Evolutionary conservation across 2,329 filamentous ascomycete genomes (phyloP).

Genomic region (Fusarium sp.): DNA sequence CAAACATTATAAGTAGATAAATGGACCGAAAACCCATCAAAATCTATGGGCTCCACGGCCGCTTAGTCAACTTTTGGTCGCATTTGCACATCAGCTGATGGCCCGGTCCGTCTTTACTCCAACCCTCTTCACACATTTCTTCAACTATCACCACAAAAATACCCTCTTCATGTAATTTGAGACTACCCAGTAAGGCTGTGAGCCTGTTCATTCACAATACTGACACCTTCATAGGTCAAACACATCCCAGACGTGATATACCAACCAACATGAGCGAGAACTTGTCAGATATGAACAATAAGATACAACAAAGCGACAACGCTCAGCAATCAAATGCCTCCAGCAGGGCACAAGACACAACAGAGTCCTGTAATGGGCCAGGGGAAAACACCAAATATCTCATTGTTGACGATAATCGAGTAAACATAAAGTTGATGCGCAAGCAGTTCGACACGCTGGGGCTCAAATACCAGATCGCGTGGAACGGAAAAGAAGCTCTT

Average conservation of each 20-base stretch:
- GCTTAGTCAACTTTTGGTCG: slow-evolving; percentile 4
- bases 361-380: rapidly evolving
- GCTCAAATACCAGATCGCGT: not conserved
- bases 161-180: no score
- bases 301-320: not conserved
- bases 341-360: rapidly evolving
- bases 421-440: not conserved
- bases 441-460: not conserved
- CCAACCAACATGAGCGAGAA: not conserved
- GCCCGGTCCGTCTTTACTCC: no score
- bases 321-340: not conserved
- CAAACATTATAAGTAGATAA: no score
- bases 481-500: slow-evolving; percentile 14
- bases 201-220: not conserved
- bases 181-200: no score
- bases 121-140: not conserved
- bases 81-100: not conserved
- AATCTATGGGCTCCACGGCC: not conserved
- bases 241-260: not conserved
- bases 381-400: slow-evolving; percentile 1
- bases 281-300: not conserved
- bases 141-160: not conserved
- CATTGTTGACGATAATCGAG: slow-evolving; percentile 15
- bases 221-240: not conserved
- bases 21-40: not conserved